These are phyloP conservation scores for Dendrocalamus sinicus DNA, from an alignment of 176 grass and related monocot genomes.

Conservation along the genomic window DNA sequence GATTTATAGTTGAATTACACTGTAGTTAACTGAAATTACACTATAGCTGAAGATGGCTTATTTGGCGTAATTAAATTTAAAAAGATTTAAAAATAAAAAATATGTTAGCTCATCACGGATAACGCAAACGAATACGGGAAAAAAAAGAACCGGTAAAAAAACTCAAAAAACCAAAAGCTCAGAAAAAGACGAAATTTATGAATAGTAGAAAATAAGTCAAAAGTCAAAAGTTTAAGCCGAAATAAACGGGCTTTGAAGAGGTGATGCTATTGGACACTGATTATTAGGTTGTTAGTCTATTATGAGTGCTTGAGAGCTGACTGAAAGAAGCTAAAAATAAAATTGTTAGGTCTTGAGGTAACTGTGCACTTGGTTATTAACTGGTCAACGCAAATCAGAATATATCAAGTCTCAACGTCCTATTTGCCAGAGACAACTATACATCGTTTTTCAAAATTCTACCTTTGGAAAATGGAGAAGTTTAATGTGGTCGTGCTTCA, in stretches of 20 bases:
- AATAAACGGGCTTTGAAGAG: background rate
- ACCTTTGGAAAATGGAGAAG: background rate
- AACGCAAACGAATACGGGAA: no score
- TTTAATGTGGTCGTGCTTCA: background rate
- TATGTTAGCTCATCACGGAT: no score
- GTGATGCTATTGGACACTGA: background rate
- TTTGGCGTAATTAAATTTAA: no score
- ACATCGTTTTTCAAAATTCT: background rate
- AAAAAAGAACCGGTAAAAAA: no score
- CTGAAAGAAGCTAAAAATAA: background rate
- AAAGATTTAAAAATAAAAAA: no score
- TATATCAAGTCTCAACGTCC: background rate
- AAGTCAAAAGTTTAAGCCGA: no score
- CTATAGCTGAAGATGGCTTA: no score
- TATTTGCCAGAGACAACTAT: background rate
- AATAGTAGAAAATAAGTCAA: no score
- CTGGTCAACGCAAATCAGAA: background rate
- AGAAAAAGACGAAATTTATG: no score
- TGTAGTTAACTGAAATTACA: no score
- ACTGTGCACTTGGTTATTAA: background rate
- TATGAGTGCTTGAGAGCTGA: background rate
- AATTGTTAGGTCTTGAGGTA: background rate
- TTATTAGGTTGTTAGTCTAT: background rate
- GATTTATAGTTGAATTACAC: no score
- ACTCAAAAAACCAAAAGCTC: no score